These are phyloP conservation scores for Noccaea bulbosa DNA, from an alignment of 345 rosid genomes.

Conservation along the genomic window DNA sequence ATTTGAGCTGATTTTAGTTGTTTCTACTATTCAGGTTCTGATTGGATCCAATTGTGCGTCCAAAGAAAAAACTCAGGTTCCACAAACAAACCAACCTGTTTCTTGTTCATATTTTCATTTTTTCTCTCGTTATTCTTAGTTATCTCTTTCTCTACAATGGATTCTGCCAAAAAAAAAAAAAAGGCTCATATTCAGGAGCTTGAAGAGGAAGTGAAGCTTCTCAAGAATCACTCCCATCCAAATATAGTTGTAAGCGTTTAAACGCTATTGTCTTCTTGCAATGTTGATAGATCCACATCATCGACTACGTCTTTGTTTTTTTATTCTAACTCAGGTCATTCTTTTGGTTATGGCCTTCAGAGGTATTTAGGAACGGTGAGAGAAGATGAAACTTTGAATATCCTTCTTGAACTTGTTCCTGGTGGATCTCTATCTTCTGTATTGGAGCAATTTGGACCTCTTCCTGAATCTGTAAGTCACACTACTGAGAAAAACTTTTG, in stretches of 20 bases:
- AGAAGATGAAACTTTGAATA: constrained; percentile 83
- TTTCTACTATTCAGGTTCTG: constrained; percentile 57
- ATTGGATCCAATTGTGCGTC: constrained; percentile 71
- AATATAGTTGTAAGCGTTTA: constrained; percentile 73
- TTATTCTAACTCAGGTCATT: constrained; percentile 27
- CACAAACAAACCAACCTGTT: constrained; percentile 14
- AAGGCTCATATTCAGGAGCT: constrained; percentile 84
- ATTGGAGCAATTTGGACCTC: constrained; percentile 86
- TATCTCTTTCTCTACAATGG: constrained; percentile 14
- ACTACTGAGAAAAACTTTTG: constrained; percentile 8
- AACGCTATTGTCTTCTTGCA: not conserved
- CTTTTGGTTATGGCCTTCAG: constrained; percentile 39
- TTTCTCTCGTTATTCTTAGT: not conserved
- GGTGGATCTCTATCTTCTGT: constrained; percentile 94
- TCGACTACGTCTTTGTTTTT: not conserved
- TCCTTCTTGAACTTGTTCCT: constrained; percentile 80
- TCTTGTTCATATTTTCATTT: constrained; percentile 9
- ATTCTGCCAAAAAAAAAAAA: constrained; percentile 2
- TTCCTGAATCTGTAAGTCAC: constrained; percentile 82
- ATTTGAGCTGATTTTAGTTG: constrained; percentile 18
- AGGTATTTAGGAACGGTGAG: constrained; percentile 85
- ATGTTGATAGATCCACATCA: not conserved
- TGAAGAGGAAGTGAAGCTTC: constrained; percentile 91
- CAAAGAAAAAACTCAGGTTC: constrained; percentile 84
- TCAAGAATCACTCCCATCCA: constrained; percentile 85